A percentile compares a stretch with the other conserved stretches of the same genome.
Conservation (phyloP, 23 red algal species). For the Rhodosorus marinus region DNA sequence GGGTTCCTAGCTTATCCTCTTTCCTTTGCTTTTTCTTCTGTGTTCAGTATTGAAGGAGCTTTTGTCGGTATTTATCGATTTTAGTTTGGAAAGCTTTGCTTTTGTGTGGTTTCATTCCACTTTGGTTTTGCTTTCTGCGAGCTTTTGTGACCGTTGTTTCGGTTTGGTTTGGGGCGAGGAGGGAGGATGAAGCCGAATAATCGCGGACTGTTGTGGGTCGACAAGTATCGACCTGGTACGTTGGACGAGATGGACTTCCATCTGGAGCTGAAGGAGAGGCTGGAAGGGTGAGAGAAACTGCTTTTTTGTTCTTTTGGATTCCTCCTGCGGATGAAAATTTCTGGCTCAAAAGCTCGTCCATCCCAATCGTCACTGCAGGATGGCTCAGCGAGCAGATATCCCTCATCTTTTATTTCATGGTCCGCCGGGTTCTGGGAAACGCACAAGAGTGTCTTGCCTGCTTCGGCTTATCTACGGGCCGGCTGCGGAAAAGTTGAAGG, state of each 20-base stretch:
- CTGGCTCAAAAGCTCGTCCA: background rate
- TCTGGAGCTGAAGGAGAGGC: conserved; percentile 28
- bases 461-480: conserved; percentile 52
- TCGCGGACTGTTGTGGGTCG: conserved; percentile 79
- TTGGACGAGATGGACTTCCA: conserved; percentile 33
- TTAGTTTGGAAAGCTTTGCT: no score
- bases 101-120: no score
- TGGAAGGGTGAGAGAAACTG: no score
- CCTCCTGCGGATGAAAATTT: background rate
- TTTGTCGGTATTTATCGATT: no score
- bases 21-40: no score
- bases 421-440: conserved; percentile 82
- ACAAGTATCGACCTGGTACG: conserved; percentile 61
- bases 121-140: no score
- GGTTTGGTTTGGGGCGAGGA: no score
- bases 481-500: conserved; percentile 48
- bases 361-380: no score
- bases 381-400: conserved; percentile 23
- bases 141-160: no score
- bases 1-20: no score
- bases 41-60: no score
- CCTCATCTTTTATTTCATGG: conserved; percentile 98
- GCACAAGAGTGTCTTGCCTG: conserved; percentile 44
- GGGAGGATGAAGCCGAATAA: no score
- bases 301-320: background rate